Evolutionary conservation across 208 protist species (phyloP), one percentile per base, ranked within the genome.

Genomic region (Leptomonas pyrrhocoris): DNA sequence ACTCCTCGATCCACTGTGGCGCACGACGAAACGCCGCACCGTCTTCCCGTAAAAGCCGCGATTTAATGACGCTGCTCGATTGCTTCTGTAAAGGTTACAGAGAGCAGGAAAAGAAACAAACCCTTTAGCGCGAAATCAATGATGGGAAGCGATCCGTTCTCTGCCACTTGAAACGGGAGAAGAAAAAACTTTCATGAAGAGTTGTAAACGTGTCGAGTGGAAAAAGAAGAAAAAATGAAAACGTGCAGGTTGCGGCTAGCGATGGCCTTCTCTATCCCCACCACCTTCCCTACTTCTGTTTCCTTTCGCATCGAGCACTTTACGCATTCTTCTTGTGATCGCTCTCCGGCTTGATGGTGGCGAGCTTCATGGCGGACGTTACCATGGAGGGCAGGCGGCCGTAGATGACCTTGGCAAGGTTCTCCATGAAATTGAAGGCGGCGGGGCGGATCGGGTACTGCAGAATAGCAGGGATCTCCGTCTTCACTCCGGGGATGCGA

Each of bases 401-500:
- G 73, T 94, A 96, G 25, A 96, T 79, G 34, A 87, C 82, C 31
- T 79, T 71, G 56, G 77, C 57, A 12, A 96, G 79, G 58, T 83
- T 92, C 65, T 91, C 81, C 84, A 94, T 91, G 68, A 96, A 94
- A 23, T 76, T 77, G 67, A 94, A 94, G 46, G 92, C 75, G 27
- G 62, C 68, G 19, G 84, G 70, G 46, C 79, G 80, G 64, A 94
- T 91, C 48, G 92, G 92, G 68, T 96, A 96, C 77, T 94, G 88
- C 49, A 96, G 79, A 46, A 94, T 84, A 3, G 84, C 71, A 18
- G 92, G 92, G 48, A 96, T 92, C 36, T 56, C 51, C 49, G 89
- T 94, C 73, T 94, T 93, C 21, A 96, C 85, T n/a, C 92, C 86
- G 15, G 92, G 87, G 59, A 96, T 90, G 56, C 92, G 86, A 72